Base-by-base conservation (phyloP, 768 basidiomycete species). In the Neoboletus brunneissimus region DNA sequence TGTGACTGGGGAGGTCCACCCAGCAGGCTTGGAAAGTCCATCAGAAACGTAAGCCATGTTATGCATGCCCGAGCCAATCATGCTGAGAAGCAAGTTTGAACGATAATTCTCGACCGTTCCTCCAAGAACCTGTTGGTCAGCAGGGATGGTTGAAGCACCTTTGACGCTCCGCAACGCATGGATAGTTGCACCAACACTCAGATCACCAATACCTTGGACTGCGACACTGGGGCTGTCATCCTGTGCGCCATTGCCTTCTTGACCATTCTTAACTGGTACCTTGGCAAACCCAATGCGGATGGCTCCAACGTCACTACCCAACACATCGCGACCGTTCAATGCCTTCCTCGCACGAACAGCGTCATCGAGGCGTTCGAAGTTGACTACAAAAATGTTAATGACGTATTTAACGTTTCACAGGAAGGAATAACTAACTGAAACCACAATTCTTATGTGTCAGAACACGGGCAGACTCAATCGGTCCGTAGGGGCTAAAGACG, bases 391-490 rank as follows among this genome's bases (percentile, higher is more conserved):
- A 42, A 22, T 25, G 44, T 72, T 38, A 56, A 34, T 41, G 46
- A 35, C 46, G 38, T 41, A 29, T 18, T 34, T 53, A 48, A 48
- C 5, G 43, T 29, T 43, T 25, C 22, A 22, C 5, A 49, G 5
- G 23, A 34, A 35, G 37, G 38, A 48, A 37, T 27, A 6, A 84
- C 87, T 72, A 56, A 87, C 86, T 89, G 74, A 90, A 91, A 57
- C 93, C 92, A 72, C 97, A 97, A 63, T 96, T 96, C 78, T 98
- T 98, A 77, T 97, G 94, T 4, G 94, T 95, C 64, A 99, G 77
- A 15, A 98, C 94, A 57, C 97, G 79, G 10, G 96, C 97, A 48
- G 91, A 95, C 75, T 99, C 97, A 60, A 99, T 98, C 4, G 95
- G 92, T 0, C 97, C 97, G 66, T 93, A 99, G 20, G 95, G 94